Evolutionary conservation across 148 eudicot genomes (phyloP), one percentile per base, ranked within the genome.

Genomic region (Fagopyrum tataricum): DNA sequence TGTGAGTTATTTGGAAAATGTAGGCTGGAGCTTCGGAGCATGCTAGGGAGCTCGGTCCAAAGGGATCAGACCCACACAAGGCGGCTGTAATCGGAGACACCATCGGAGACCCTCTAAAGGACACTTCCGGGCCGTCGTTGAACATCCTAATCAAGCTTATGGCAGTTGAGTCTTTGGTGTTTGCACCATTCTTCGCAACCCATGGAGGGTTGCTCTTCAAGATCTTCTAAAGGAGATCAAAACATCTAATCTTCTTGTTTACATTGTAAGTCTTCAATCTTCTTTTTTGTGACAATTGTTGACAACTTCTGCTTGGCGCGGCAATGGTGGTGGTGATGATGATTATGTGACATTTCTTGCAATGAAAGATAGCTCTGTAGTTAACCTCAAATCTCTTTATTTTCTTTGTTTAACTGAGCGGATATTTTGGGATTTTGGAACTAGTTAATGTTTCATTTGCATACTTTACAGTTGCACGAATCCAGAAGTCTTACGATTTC

Each of bases 81-180:
- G 97, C 97, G 24, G 97, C 97, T 23, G 97, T 91, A 61, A 91
- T 91, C 4, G 97, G 97, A 17, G 97, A 91, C 87, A 91, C 97
- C 11, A 80, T 91, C 7, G 98, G 98, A 20, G 98, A 93, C 81
- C 98, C 98, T 12, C 89, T 93, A 23, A 93, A 93, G 87, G 98
- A 93, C 85, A 93, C 98, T 58, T 93, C 98, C 5, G 98, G 98
- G 23, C 96, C 98, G 46, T 87, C 98, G 1, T 81, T 93, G 48
- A 93, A 93, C 89, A 93, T 93, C 74, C 84, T 93, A 46, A 90
- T 93, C 80, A 93, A 93, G 90, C 92, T 93, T 1, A 93, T 93
- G 98, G 98, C 98, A 4, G 98, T 93, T 0, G 98, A 93, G 75
- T 93, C 98, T 1, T 84, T 93, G 23, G 98, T 93, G 67, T 93